These are phyloP conservation scores for Dothistroma septosporum DNA, from an alignment of 2,329 filamentous ascomycete species.

Conservation along the genomic window DNA sequence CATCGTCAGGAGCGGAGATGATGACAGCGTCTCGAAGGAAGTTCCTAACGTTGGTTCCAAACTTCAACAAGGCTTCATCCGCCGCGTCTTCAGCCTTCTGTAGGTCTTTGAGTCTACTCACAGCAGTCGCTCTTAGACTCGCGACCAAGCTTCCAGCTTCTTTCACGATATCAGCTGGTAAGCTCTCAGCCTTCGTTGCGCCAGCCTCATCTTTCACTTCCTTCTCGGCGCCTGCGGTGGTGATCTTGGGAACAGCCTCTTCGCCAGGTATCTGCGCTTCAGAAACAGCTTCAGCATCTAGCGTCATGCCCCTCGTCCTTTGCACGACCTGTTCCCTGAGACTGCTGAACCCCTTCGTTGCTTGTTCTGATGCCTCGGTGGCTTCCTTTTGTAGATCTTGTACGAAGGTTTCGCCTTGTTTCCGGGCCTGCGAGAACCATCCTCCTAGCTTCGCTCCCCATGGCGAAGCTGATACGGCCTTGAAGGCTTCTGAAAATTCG, in stretches of 20 bases:
- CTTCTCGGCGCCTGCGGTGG: constrained; percentile 3
- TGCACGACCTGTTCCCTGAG: constrained; percentile 46
- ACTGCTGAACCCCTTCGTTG: constrained; percentile 72
- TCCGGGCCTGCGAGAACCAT: constrained; percentile 85
- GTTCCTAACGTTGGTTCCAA: constrained; percentile 82
- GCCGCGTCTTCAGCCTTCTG: constrained; percentile 92
- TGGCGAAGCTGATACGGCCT: constrained; percentile 81
- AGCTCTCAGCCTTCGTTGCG: constrained; percentile 39
- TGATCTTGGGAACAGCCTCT: constrained; percentile 25
- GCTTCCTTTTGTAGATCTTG: constrained; percentile 81
- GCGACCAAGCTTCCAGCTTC: constrained; percentile 66
- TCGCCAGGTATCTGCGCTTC: constrained; percentile 25
- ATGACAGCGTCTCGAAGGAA: constrained; percentile 88
- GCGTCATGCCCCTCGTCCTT: constrained; percentile 28
- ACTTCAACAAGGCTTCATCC: constrained; percentile 88
- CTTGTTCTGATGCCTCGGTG: constrained; percentile 63
- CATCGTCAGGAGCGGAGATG: constrained; percentile 65
- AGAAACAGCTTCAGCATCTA: constrained; percentile 21
- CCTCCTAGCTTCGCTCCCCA: constrained; percentile 89
- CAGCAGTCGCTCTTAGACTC: constrained; percentile 51
- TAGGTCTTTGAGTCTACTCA: constrained; percentile 70
- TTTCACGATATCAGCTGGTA: constrained; percentile 49
- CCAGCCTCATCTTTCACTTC: constrained; percentile 13
- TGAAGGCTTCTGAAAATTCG: constrained; percentile 93
- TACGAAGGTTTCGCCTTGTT: constrained; percentile 83